phyloP scores from a whole-genome alignment of 1,284 basidiomycete genomes.

The Puccinia coronata region DNA sequence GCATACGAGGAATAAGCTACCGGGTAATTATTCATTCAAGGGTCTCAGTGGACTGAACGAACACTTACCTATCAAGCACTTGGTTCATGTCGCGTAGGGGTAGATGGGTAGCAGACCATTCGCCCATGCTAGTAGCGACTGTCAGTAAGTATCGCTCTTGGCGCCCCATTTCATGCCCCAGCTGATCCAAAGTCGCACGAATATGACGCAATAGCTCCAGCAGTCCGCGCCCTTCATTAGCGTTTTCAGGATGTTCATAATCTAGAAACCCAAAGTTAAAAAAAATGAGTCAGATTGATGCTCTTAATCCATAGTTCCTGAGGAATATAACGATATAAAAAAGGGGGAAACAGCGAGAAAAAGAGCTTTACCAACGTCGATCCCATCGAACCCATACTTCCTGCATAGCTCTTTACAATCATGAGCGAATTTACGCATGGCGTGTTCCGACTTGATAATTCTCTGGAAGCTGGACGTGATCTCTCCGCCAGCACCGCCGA shows the following conservation, averaged over 20 bases:
- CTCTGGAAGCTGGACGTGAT: constrained; percentile 37
- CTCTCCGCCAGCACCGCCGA: constrained; percentile 42
- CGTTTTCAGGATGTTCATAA: constrained; percentile 48
- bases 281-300: too few relatives aligned
- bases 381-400: constrained; percentile 48
- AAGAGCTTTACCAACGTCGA: constrained; percentile 42
- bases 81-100: constrained; percentile 47
- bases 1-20: not conserved
- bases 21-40: not conserved
- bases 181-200: constrained; percentile 25
- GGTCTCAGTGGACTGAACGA: not conserved
- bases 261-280: constrained; percentile 3
- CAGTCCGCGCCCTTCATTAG: constrained; percentile 35
- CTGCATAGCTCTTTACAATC: constrained; percentile 37
- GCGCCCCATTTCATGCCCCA: constrained; percentile 29
- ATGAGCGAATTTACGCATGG: constrained; percentile 42
- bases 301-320: too few relatives aligned
- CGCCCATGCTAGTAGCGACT: constrained; percentile 46
- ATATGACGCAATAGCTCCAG: constrained; percentile 31
- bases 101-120: constrained; percentile 47
- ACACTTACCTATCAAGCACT: constrained; percentile 38
- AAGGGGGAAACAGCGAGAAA: not conserved
- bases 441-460: constrained; percentile 30
- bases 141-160: constrained; percentile 38
- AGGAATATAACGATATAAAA: not conserved